Base-by-base conservation (phyloP, 1,284 basidiomycete species). In the Ustilago crameri region DNA sequence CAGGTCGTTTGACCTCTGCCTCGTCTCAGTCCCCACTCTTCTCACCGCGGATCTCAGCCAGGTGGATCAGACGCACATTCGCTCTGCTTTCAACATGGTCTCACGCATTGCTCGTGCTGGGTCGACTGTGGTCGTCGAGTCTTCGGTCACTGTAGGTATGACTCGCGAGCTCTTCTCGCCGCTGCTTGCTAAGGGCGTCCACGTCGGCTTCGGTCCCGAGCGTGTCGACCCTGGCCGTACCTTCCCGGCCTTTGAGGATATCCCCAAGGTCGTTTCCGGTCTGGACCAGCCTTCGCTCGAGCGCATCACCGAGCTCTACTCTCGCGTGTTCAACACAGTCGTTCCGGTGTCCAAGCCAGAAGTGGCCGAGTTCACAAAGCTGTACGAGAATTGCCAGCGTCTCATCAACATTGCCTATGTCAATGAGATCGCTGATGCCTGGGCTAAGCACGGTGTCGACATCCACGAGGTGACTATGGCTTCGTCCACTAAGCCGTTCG, bases 401-500 rank as follows among this genome's bases (percentile, higher is more conserved):
- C 37, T 69, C 7, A 23, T 69, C 51, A 62, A 63, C 60, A 69
- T 69, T 34, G 60, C 66, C n/a, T 69, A 69, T 22, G 55, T 69
- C 51, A 69, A 69, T 60, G 66, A 69, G 48, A 69, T 69, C 12
- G 54, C 66, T 17, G 66, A 69, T 41, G 66, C 66, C 1, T 69
- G 66, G 38, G 51, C 45, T 9, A 40, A 52, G 26, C 66, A 58
- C 46, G 60, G 60, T 1, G 55, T 69, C 1, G 66, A 69, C 9
- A 52, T 69, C 1, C 66, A 69, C 47, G 66, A 63, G 41, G 66
- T 63, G 5, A 51, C 51, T 43, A 50, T 30, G n/a, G 66, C 66
- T 23, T 52, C 49, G 9, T 48, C 51, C 3, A 69, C 66, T 0
- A 69, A 69, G 51, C 66, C 66, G 8, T 69, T 69, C 26, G 66